A percentile compares a stretch with the other conserved stretches of the same genome.
Evolutionary conservation across 2,329 filamentous ascomycete species (phyloP).

Genomic region (Botryotinia convoluta): DNA sequence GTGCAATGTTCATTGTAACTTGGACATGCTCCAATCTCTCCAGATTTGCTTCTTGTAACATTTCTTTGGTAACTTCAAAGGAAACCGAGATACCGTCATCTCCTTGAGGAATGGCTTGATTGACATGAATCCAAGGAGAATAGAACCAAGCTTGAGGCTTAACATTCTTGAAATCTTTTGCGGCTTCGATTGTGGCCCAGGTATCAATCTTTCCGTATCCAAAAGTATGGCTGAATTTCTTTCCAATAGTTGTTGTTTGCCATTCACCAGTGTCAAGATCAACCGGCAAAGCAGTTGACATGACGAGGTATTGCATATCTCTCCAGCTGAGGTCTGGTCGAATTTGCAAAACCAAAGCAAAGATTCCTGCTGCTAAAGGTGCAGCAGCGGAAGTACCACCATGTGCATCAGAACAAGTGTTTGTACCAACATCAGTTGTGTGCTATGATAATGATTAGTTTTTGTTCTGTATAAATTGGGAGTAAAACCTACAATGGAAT

Average conservation of each 20-base stretch:
- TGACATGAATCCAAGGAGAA: slow-evolving; percentile 90
- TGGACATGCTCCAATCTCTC: slow-evolving; percentile 91
- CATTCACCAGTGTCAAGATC: slow-evolving; percentile 73
- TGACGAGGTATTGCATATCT: slow-evolving; percentile 87
- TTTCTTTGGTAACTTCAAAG: slow-evolving; percentile 80
- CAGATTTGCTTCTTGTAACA: slow-evolving; percentile 79
- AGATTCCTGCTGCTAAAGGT: slow-evolving; percentile 86
- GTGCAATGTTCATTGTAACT: slow-evolving; percentile 93
- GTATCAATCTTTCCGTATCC: slow-evolving; percentile 95
- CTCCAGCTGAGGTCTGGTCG: slow-evolving; percentile 89
- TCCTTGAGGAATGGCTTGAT: slow-evolving; percentile 81
- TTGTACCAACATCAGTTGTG: slow-evolving; percentile 87
- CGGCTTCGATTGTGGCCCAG: slow-evolving; percentile 77
- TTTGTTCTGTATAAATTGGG: background rate
- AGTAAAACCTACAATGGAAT: slow-evolving; percentile 65
- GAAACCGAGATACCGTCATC: slow-evolving; percentile 71
- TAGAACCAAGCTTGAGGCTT: slow-evolving; percentile 96
- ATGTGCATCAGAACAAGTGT: slow-evolving; percentile 76
- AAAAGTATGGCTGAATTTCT: slow-evolving; percentile 89
- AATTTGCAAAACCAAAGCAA: slow-evolving; percentile 80
- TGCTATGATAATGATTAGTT: slow-evolving; percentile 50
- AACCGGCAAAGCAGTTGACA: slow-evolving; percentile 80
- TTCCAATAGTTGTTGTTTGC: slow-evolving; percentile 77
- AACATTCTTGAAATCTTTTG: slow-evolving; percentile 81
- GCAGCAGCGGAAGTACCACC: slow-evolving; percentile 95